Evolutionary conservation across 164 flowering plant genomes (phyloP), one percentile per base, ranked within the genome.

Genomic region (Piper longum): DNA sequence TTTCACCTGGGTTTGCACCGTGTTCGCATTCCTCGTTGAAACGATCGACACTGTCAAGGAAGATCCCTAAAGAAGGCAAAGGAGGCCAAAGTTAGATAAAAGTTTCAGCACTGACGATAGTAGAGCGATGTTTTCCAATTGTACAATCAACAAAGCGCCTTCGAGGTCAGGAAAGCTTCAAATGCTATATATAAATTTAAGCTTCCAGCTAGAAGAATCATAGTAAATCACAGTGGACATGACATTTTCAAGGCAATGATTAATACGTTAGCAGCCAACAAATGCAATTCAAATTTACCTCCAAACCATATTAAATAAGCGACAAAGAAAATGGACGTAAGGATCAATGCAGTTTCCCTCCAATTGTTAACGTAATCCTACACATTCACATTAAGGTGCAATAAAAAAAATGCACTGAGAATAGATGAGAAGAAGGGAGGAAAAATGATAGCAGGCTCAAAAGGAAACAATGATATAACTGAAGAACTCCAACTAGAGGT

Each of bases 341-440:
- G 76, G 71, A 82, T 79, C 16, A 89, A 80, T 65, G 96, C 79
- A 54, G 83, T 84, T 61, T 61, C 73, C 73, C 96, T 83, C 96
- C 96, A 89, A 75, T 87, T 83, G 67, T 87, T 76, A 14, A 89
- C 45, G 16, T 66, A 26, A 69, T 89, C 96, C 96, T 89, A 88
- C 72, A 75, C 16, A 48, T 54, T 12, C 45, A 40, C 51, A 42
- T 39, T 2, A 42, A 60, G 42, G 5, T 9, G 41, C 9, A 59
- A 9, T 26, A 26, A 26, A 26, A 26, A 26, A 26, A 26, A 26
- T 1, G 36, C 36, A 26, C 13, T 42, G 5, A 57, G 12, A 57
- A 4, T 6, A 7, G 8, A 17, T 57, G 26, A 48, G 14, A 12
- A 2, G 52, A 45, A 9, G 14, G 14, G 12, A 2, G 19, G 40